These are phyloP conservation scores for Teratosphaeria zuluensis DNA, from an alignment of 2,329 filamentous ascomycete species.

Conservation along the genomic window DNA sequence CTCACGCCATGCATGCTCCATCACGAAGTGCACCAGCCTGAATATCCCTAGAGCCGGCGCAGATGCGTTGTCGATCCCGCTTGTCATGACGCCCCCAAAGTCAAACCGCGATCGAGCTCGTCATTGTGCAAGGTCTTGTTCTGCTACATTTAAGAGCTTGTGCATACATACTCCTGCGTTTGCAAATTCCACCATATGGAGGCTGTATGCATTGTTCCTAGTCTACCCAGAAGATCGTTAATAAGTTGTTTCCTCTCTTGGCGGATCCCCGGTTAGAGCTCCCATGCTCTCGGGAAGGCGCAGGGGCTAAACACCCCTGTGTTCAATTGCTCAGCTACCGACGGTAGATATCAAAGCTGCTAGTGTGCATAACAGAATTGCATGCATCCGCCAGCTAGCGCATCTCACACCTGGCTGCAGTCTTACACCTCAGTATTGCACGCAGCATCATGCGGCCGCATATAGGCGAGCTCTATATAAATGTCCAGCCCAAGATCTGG, in stretches of 20 bases:
- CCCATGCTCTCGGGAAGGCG: too few relatives aligned
- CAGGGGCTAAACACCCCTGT: background rate
- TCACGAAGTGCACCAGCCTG: background rate
- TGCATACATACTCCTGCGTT: too few relatives aligned
- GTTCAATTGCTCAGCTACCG: background rate
- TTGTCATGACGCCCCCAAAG: background rate
- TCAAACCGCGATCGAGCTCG: background rate
- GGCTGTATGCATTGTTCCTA: too few relatives aligned
- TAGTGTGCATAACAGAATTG: background rate
- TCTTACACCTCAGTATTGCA: too few relatives aligned
- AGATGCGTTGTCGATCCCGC: background rate
- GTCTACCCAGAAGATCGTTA: too few relatives aligned
- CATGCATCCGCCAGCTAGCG: background rate
- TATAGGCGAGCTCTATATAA: too few relatives aligned
- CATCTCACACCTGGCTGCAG: background rate
- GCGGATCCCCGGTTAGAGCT: too few relatives aligned
- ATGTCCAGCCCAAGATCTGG: too few relatives aligned
- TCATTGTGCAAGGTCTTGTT: background rate
- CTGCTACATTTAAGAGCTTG: background rate
- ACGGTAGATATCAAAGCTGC: background rate
- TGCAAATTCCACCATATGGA: too few relatives aligned
- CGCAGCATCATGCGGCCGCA: too few relatives aligned
- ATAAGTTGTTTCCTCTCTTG: too few relatives aligned
- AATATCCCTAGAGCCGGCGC: background rate
- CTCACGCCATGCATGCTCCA: background rate